Evolutionary conservation across 148 eudicot genomes (phyloP), one percentile per base, ranked within the genome.

Genomic region (Fagopyrum homotropicum): DNA sequence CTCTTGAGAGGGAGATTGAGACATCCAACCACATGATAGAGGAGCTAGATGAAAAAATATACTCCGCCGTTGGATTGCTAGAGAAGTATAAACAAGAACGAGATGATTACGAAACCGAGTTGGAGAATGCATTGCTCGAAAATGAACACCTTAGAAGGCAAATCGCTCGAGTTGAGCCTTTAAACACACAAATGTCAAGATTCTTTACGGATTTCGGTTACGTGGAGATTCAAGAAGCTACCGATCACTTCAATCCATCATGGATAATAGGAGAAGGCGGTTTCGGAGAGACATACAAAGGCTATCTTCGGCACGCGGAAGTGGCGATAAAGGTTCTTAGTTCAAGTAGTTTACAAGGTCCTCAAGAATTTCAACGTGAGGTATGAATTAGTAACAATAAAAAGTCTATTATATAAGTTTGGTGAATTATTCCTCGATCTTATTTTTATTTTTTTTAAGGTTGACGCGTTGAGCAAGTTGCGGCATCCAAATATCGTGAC

Each of bases 241-340:
- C 97, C 16, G 74, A 69, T 45, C 30, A 69, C 73, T 90, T 92
- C 68, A 84, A 89, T 74, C 84, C 76, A 46, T 84, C 84, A 46
- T 80, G 85, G 83, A 92, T 86, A 82, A 90, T 92, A 45, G 93
- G 93, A 45, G 94, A 92, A 87, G 97, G 97, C 60, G 91, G 94
- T 55, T 89, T 87, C 76, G 97, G 92, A 22, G 85, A 71, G 78
- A 86, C 89, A 43, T 95, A 86, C 71, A 83, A 73, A 83, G 96
- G 90, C 45, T 19, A 75, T 22, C 82, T 95, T 22, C 88, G 93
- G 51, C 88, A 86, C 30, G 88, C 94, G 80, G 82, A 84, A 84
- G 96, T 90, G 50, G 99, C 97, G 66, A 81, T 92, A 79, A 92
- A 90, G 82, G 74, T 88, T 79, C 87, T 82, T 26, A 81, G 87